These are phyloP conservation scores for Corymbia calophylla DNA, from an alignment of 441 rosid species.

Conservation along the genomic window DNA sequence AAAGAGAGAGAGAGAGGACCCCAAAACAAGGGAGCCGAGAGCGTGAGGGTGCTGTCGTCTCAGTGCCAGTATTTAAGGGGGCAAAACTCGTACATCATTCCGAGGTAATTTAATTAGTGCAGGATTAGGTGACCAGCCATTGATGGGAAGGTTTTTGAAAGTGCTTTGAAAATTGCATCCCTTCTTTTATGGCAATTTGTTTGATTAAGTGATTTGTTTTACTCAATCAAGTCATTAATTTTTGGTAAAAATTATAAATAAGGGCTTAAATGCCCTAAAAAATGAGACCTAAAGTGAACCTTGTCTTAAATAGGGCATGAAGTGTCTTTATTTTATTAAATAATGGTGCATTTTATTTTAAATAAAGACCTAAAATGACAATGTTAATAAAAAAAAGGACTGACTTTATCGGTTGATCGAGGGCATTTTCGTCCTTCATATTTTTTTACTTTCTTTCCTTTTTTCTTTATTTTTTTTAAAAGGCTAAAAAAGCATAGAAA, in stretches of 20 bases:
- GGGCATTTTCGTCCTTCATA: too few relatives aligned
- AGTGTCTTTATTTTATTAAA: too few relatives aligned
- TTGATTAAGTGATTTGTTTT: not conserved
- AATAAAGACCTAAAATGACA: too few relatives aligned
- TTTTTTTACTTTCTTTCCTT: too few relatives aligned
- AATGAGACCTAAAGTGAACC: too few relatives aligned
- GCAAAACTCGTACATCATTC: not conserved
- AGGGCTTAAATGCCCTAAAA: too few relatives aligned
- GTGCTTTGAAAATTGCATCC: not conserved
- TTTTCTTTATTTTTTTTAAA: too few relatives aligned
- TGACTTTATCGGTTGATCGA: too few relatives aligned
- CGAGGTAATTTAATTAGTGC: not conserved
- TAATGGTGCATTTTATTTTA: too few relatives aligned
- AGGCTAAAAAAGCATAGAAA: too few relatives aligned
- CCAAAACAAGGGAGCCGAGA: not conserved
- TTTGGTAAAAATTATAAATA: not conserved
- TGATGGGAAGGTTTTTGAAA: not conserved
- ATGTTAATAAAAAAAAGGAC: too few relatives aligned
- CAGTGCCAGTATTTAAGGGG: not conserved
- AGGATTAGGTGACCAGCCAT: not conserved
- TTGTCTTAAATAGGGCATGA: too few relatives aligned
- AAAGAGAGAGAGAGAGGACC: not conserved
- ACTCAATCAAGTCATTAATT: not conserved
- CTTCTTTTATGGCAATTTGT: not conserved
- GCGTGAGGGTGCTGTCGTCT: not conserved